These are phyloP conservation scores for Quercus gilva DNA, from an alignment of 306 rosid species.

Conservation along the genomic window DNA sequence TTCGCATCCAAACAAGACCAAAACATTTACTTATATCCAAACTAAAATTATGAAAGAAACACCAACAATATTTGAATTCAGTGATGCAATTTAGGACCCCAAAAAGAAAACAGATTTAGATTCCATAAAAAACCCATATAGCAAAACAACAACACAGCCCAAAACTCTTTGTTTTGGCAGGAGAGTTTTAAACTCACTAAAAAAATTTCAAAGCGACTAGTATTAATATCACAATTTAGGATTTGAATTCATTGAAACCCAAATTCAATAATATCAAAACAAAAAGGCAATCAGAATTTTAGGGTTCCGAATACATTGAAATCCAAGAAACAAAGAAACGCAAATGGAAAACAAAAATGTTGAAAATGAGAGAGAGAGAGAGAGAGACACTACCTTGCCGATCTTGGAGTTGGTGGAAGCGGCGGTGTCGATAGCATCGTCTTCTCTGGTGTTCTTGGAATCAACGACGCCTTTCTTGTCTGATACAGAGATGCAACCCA, in stretches of 20 bases:
- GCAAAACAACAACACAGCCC: background rate
- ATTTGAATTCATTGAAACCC: background rate
- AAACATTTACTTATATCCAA: background rate
- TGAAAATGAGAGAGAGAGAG: background rate
- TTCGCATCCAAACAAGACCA: background rate
- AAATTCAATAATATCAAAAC: conserved; percentile 11
- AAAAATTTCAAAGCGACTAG: background rate
- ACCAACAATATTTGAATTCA: background rate
- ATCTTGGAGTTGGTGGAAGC: conserved; percentile 49
- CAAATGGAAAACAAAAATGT: background rate
- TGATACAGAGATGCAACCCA: conserved; percentile 37
- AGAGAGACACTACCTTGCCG: conserved; percentile 41
- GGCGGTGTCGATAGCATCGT: conserved; percentile 19
- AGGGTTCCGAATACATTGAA: background rate
- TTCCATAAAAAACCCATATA: background rate
- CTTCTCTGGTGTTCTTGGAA: conserved; percentile 28
- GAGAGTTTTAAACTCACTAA: background rate
- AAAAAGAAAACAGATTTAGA: background rate
- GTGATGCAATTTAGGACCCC: background rate
- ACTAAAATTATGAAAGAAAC: background rate
- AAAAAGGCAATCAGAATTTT: background rate
- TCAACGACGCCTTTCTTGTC: conserved; percentile 28
- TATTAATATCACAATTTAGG: background rate
- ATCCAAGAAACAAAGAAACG: background rate
- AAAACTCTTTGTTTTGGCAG: background rate